Base-by-base conservation (phyloP, 2,329 filamentous ascomycete species). In the Pyrenophora seminiperda region DNA sequence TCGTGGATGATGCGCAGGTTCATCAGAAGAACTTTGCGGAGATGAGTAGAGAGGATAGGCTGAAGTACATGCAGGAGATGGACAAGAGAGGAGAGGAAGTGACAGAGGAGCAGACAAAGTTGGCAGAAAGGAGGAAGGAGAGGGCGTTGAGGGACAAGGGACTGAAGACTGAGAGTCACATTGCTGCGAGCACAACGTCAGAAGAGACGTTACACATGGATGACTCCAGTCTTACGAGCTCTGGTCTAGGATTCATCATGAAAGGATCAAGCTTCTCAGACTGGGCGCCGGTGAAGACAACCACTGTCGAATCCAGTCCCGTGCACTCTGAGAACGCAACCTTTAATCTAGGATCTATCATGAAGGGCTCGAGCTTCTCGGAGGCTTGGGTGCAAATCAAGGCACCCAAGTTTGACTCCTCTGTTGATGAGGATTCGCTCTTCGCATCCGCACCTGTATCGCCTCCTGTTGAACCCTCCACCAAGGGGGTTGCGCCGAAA, bases 1-100 rank as follows among this genome's bases (percentile, higher is more conserved):
- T 96, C 61, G 85, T 93, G 62, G 90, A 97, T 71, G 92, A 96
- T 74, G 79, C 80, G 43, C 78, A 81, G 44, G 84, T 83, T 59
- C 94, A 97, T 73, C 80, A 83, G 30, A 70, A 81, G 31, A 82
- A 81, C 38, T 81, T 96, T 59, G 75, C 81, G 43, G 77, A 79
- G 22, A 76, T 87, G 57, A 77, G 82, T 55, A 77, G 81, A 10
- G 76, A 80, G 47, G 80, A 87, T 49, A 82, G 84, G 56, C 76
- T 79, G 55, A 79, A 79, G 36, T 94, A 91, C 68, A 71, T 89
- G 48, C 71, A 73, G 49, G 75, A 77, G 30, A 70, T 86, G 65
- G 74, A 81, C 58, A 68, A 81, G 79, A 71, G 85, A 76, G 74
- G 82, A 77, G 62, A 74, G 41, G 76, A 80, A 40, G 77, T 79